phyloP scores from a whole-genome alignment of 1,284 basidiomycete genomes.

The Cystobasidium slooffiae region DNA sequence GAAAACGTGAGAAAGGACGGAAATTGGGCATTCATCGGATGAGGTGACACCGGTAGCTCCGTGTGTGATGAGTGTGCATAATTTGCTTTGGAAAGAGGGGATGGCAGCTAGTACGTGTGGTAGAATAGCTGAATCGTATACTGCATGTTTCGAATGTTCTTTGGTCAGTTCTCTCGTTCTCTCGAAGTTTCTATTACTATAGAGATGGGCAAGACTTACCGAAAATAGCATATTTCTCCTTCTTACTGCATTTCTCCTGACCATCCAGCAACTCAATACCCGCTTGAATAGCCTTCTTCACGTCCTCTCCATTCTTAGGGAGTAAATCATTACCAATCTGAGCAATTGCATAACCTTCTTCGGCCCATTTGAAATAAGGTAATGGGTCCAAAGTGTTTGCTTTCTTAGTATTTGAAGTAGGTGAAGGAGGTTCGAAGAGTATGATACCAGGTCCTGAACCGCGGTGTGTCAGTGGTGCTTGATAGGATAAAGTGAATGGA shows the following conservation, averaged over 20 bases:
- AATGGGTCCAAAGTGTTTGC: conserved; percentile 32
- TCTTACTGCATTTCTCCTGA: neutral
- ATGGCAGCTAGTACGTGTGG: neutral
- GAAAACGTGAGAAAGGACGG: conserved; percentile 18
- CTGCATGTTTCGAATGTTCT: neutral
- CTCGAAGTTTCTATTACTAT: neutral
- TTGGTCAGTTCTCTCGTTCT: neutral
- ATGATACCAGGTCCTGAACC: conserved; percentile 41
- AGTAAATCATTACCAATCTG: conserved; percentile 23
- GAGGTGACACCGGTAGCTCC: neutral
- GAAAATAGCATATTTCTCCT: conserved; percentile 34
- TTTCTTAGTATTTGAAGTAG: conserved; percentile 9
- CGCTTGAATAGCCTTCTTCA: conserved; percentile 6
- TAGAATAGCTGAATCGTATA: conserved; percentile 18
- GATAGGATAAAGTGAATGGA: conserved; percentile 28
- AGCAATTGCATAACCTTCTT: conserved; percentile 43
- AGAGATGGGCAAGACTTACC: conserved; percentile 1
- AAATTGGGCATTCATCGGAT: conserved; percentile 10
- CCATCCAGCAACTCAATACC: conserved; percentile 29
- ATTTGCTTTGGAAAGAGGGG: neutral
- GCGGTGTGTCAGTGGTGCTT: conserved; percentile 34
- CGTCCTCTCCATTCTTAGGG: neutral
- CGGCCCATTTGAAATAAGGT: conserved; percentile 44
- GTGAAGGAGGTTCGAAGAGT: conserved; percentile 25
- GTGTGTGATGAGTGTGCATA: conserved; percentile 24